Conservation (phyloP, 2,329 filamentous ascomycete species). For the Colletotrichum karsti region DNA sequence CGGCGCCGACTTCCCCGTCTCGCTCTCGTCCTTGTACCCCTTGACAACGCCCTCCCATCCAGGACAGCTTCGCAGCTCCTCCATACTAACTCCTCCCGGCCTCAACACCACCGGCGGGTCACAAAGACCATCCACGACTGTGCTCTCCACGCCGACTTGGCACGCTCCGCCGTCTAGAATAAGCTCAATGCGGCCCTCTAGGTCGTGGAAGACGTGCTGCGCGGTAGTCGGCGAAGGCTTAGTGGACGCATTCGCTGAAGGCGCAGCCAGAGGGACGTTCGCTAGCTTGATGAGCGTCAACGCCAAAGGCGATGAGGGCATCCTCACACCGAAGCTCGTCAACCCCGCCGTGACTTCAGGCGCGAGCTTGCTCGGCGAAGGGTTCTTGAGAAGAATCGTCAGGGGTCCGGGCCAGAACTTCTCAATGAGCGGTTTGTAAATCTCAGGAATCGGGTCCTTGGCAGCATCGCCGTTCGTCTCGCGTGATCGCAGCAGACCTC, state of each 20-base stretch:
- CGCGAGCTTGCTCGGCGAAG: conserved; percentile 74
- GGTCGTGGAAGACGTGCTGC: conserved; percentile 86
- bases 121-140: conserved; percentile 91
- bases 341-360: conserved; percentile 92
- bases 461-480: conserved; percentile 25
- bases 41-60: conserved; percentile 85
- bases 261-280: conserved; percentile 84
- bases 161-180: conserved; percentile 92
- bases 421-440: conserved; percentile 81
- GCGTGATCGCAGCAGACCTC: conserved; percentile 60
- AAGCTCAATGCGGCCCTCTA: conserved; percentile 82
- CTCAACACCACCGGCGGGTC: conserved; percentile 83
- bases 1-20: conserved; percentile 72
- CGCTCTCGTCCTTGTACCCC: conserved; percentile 81
- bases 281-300: conserved; percentile 85
- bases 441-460: conserved; percentile 66
- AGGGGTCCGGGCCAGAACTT: conserved; percentile 95
- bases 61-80: conserved; percentile 74
- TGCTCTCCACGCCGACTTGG: conserved; percentile 92
- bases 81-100: conserved; percentile 87
- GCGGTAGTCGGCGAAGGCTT: conserved; percentile 92
- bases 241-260: conserved; percentile 94
- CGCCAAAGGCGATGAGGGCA: conserved; percentile 87
- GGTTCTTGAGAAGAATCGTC: conserved; percentile 87
- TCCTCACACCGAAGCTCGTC: conserved; percentile 85